phyloP scores from a whole-genome alignment of 371 early-diverging fungal genomes.

The Aphelidium insulamus region DNA sequence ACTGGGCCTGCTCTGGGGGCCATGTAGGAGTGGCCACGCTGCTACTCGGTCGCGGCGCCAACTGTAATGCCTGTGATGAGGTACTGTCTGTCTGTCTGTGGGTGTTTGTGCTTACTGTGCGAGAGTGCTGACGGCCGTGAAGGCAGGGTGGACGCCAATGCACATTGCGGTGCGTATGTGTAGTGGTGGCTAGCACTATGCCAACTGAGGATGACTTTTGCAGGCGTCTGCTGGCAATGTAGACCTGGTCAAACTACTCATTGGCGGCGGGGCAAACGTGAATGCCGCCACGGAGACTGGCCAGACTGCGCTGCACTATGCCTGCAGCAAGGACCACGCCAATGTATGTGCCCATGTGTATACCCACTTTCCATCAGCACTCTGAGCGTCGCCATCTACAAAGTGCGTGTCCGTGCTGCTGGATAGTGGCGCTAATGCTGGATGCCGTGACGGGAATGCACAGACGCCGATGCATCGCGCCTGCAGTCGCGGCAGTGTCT shows the following conservation, averaged over 20 bases:
- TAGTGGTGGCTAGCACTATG: too few relatives aligned
- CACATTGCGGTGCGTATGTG: too few relatives aligned
- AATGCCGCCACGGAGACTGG: conserved; percentile 1
- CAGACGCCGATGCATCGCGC: not conserved
- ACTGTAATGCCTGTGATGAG: conserved; percentile 5
- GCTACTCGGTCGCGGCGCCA: conserved; percentile 10
- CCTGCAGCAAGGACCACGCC: conserved; percentile 1
- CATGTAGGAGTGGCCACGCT: conserved; percentile 4
- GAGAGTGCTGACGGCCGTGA: too few relatives aligned
- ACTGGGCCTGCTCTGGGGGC: conserved; percentile 2
- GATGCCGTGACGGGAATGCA: not conserved
- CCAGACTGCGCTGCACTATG: conserved; percentile 4
- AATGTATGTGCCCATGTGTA: conserved; percentile 2
- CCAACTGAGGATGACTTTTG: too few relatives aligned
- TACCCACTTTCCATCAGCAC: too few relatives aligned
- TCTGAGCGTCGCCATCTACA: too few relatives aligned
- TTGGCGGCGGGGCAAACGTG: not conserved
- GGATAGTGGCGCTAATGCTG: not conserved
- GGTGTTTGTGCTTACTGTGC: too few relatives aligned
- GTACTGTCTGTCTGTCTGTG: not conserved
- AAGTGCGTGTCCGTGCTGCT: too few relatives aligned
- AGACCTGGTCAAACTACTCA: not conserved
- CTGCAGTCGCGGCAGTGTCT: not conserved
- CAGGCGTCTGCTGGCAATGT: conserved; percentile 1
- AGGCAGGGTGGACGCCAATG: conserved; percentile 1